Percentiles rank a stretch among this genome's conserved stretches.
phyloP scores from a whole-genome alignment of 1,284 basidiomycete genomes.

The Mycena sp. region DNA sequence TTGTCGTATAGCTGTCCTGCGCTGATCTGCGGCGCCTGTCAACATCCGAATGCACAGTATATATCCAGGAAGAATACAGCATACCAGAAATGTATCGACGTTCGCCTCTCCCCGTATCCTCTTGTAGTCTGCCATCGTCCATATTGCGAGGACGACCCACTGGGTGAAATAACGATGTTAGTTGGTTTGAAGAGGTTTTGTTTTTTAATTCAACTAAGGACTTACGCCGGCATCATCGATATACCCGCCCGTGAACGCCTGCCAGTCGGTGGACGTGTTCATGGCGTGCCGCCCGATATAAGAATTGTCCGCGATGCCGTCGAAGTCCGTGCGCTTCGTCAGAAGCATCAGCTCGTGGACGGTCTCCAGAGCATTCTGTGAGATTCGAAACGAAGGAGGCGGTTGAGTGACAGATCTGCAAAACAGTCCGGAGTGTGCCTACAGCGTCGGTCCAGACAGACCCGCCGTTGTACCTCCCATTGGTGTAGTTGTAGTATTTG shows the following conservation, averaged over 20 bases:
- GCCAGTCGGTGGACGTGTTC: conserved; percentile 52
- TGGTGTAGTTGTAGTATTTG: conserved; percentile 17
- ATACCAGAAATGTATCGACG: conserved; percentile 47
- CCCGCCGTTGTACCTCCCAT: conserved; percentile 15
- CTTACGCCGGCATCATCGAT: conserved; percentile 61
- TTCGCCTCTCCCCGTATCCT: conserved; percentile 44
- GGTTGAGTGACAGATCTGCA: neutral
- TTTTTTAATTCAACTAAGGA: neutral
- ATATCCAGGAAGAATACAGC: neutral
- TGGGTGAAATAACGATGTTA: too few relatives aligned
- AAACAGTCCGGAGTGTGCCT: conserved; percentile 21
- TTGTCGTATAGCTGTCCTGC: conserved; percentile 57
- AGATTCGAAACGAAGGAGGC: too few relatives aligned
- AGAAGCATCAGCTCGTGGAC: conserved; percentile 64
- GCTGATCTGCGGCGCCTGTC: conserved; percentile 39
- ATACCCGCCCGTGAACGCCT: conserved; percentile 50
- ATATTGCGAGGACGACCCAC: conserved; percentile 61
- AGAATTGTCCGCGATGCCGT: conserved; percentile 51
- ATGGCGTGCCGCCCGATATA: conserved; percentile 53
- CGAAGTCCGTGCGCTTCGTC: conserved; percentile 48
- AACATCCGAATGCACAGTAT: neutral
- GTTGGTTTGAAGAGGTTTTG: too few relatives aligned
- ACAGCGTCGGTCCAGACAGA: conserved; percentile 61
- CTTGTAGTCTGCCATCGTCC: conserved; percentile 63
- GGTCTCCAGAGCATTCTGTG: conserved; percentile 64